These are phyloP conservation scores for Leptomonas pyrrhocoris DNA, from an alignment of 208 protist genomes.

Conservation along the genomic window DNA sequence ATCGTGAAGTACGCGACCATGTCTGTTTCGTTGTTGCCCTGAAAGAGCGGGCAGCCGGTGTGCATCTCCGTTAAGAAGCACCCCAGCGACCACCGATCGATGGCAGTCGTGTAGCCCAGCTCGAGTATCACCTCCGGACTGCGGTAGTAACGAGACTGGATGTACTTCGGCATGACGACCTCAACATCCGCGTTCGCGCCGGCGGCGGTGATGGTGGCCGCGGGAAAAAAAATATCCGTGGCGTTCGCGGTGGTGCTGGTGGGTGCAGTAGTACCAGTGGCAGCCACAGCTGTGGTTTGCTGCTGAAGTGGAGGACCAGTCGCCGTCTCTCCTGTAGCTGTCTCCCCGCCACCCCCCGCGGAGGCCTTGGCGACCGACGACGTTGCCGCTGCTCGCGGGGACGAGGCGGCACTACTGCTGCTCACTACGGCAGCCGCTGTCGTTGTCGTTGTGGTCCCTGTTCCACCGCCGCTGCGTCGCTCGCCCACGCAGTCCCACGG, in stretches of 20 bases:
- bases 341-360: no score
- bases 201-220: background rate
- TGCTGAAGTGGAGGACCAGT: no score
- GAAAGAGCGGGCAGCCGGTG: constrained; percentile 97
- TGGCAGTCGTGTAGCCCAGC: constrained; percentile 92
- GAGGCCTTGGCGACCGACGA: no score
- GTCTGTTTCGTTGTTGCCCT: constrained; percentile 94
- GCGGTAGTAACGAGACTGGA: constrained; percentile 98
- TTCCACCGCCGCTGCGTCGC: background rate
- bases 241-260: background rate
- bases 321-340: no score
- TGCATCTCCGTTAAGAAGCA: constrained; percentile 99
- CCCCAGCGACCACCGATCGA: constrained; percentile 99
- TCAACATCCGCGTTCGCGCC: background rate
- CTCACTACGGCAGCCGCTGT: constrained; percentile 6
- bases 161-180: constrained; percentile 56
- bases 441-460: constrained; percentile 48
- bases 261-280: constrained; percentile 84
- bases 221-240: background rate
- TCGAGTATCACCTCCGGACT: constrained; percentile 97
- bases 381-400: no score
- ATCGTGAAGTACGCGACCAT: constrained; percentile 94
- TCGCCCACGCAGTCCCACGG: constrained; percentile 18
- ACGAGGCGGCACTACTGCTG: no score
- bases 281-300: background rate